These are phyloP conservation scores for Trametes coccinea DNA, from an alignment of 768 basidiomycete species.

Conservation along the genomic window DNA sequence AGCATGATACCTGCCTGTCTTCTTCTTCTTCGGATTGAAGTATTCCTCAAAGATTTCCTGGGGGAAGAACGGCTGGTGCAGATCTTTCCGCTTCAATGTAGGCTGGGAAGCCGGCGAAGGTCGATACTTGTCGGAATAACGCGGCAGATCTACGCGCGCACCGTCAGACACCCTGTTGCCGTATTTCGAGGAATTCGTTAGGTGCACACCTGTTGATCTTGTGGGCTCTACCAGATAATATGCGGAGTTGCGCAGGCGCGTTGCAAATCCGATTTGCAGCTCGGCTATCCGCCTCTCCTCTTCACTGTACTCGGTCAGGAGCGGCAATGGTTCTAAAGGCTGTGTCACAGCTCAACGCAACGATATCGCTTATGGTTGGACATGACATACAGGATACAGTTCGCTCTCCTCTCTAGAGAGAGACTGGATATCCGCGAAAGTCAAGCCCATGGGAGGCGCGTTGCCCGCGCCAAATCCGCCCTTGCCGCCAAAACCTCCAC, in stretches of 20 bases:
- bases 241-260: constrained; percentile 64
- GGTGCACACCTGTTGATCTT: constrained; percentile 56
- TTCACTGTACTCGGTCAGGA: constrained; percentile 62
- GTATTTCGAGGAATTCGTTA: neutral
- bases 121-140: constrained; percentile 85
- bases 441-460: constrained; percentile 75
- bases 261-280: constrained; percentile 65
- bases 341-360: constrained; percentile 41
- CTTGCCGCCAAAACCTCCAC: constrained; percentile 61
- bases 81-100: constrained; percentile 64
- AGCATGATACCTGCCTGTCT: constrained; percentile 14
- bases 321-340: constrained; percentile 65
- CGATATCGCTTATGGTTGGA: constrained; percentile 6
- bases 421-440: constrained; percentile 76
- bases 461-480: constrained; percentile 39
- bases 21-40: constrained; percentile 73
- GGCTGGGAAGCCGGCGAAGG: constrained; percentile 62
- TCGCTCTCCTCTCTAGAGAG: constrained; percentile 75
- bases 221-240: constrained; percentile 75
- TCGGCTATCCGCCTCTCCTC: constrained; percentile 68
- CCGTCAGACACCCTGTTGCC: neutral
- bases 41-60: constrained; percentile 72
- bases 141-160: constrained; percentile 57
- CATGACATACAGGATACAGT: constrained; percentile 71
- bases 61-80: constrained; percentile 80